phyloP scores from a whole-genome alignment of 176 grass and related monocot genomes.

The Musa itinerans region DNA sequence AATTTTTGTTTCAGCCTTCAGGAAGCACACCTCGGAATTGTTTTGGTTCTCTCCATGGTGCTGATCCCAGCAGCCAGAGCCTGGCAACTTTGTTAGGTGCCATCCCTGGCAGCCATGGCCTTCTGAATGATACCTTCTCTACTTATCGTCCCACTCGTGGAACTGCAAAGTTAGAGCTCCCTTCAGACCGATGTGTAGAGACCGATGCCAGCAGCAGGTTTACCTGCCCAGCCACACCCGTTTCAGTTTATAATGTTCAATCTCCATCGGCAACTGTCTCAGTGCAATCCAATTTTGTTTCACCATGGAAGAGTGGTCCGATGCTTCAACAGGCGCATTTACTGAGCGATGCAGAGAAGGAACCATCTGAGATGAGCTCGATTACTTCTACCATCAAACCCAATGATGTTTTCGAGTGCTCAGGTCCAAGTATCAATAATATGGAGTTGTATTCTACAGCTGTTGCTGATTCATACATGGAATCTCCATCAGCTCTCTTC shows the following conservation, averaged over 20 bases:
- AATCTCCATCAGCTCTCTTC: too few relatives aligned
- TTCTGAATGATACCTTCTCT: constrained; percentile 82
- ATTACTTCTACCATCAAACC: constrained; percentile 53
- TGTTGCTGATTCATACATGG: too few relatives aligned
- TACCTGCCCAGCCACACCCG: constrained; percentile 40
- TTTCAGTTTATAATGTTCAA: constrained; percentile 42
- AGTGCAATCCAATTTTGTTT: constrained; percentile 44
- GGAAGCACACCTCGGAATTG: constrained; percentile 40
- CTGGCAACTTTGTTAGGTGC: constrained; percentile 42
- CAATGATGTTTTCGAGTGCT: constrained; percentile 26
- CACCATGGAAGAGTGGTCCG: constrained; percentile 55
- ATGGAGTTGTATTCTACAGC: too few relatives aligned
- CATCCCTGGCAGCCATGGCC: constrained; percentile 58
- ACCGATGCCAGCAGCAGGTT: constrained; percentile 63
- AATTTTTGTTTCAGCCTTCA: constrained; percentile 44
- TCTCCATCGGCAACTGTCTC: constrained; percentile 40
- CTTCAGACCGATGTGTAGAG: constrained; percentile 99
- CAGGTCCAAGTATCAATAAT: constrained; percentile 30
- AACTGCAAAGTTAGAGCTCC: constrained; percentile 93
- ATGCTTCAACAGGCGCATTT: constrained; percentile 53
- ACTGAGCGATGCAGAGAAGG: constrained; percentile 38
- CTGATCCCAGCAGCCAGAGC: constrained; percentile 43
- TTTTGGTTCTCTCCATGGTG: constrained; percentile 45
- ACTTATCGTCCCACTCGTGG: constrained; percentile 61
- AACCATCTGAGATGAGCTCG: constrained; percentile 41